A percentile compares a stretch with the other conserved stretches of the same genome.
Evolutionary conservation across 2,329 filamentous ascomycete genomes (phyloP).

Genomic region (Fusarium anthophilum): DNA sequence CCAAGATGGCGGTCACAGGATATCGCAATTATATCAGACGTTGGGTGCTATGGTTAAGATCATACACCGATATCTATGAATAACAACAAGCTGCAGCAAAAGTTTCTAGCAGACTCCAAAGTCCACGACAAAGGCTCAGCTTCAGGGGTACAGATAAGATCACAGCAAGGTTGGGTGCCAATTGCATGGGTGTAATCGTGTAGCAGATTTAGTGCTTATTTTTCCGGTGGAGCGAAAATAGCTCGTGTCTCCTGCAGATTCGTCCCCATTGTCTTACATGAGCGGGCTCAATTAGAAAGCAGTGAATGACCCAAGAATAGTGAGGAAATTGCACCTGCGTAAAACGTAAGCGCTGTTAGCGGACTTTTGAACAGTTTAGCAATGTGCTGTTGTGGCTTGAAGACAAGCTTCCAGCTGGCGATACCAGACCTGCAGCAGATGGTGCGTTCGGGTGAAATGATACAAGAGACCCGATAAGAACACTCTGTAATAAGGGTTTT

Average conservation of each 20-base stretch:
- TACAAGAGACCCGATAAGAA: not conserved
- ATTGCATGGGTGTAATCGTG: not conserved
- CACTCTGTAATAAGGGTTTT: fast-evolving
- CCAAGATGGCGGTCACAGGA: too few species aligned
- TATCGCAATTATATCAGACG: not conserved
- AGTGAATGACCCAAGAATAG: not conserved
- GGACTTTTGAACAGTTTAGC: not conserved
- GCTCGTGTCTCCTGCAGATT: not conserved
- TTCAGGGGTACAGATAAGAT: not conserved
- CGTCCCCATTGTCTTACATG: not conserved
- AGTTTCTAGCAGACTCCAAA: not conserved
- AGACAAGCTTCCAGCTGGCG: not conserved
- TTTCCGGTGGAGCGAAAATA: not conserved
- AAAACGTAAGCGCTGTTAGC: not conserved
- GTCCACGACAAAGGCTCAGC: not conserved
- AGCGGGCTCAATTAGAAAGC: not conserved
- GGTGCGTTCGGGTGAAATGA: fast-evolving
- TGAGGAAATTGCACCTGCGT: not conserved
- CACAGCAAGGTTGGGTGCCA: not conserved
- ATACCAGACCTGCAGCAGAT: fast-evolving
- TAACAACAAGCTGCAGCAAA: not conserved
- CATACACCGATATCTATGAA: not conserved
- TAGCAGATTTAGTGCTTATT: not conserved
- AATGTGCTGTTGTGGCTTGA: not conserved
- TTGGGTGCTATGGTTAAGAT: not conserved